phyloP scores from a whole-genome alignment of 108 stramenopile species.

The Nitzschia sp. region DNA sequence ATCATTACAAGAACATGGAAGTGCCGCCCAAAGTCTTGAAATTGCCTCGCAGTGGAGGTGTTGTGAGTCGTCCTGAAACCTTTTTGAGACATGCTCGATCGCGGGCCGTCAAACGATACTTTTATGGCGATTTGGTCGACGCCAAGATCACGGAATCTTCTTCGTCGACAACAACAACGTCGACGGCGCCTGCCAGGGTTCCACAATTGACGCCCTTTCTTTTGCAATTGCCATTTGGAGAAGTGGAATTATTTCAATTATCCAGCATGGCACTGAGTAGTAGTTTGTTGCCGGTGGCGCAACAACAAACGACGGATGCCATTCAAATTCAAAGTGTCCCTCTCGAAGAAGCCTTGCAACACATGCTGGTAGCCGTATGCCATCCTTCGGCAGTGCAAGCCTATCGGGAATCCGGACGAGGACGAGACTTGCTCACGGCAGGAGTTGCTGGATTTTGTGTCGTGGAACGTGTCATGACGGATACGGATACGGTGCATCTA shows the following conservation, averaged over 20 bases:
- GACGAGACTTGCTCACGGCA: constrained; percentile 65
- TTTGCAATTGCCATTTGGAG: constrained; percentile 59
- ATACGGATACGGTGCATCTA: constrained; percentile 70
- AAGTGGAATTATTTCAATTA: constrained; percentile 65
- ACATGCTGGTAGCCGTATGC: constrained; percentile 77
- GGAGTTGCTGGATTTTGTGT: constrained; percentile 85
- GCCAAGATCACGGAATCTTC: constrained; percentile 12
- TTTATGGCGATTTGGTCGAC: constrained; percentile 66
- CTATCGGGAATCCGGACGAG: constrained; percentile 59
- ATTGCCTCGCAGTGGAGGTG: constrained; percentile 82
- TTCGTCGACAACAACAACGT: constrained; percentile 3
- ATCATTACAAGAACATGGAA: constrained; percentile 44
- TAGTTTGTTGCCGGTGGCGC: constrained; percentile 78
- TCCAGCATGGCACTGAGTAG: constrained; percentile 71
- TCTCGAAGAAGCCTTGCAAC: constrained; percentile 54
- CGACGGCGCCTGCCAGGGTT: constrained; percentile 30
- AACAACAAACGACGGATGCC: constrained; percentile 81
- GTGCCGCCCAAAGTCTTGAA: constrained; percentile 76
- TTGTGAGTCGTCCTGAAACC: constrained; percentile 63
- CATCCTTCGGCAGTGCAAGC: constrained; percentile 75
- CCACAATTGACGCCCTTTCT: constrained; percentile 79
- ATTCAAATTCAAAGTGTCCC: constrained; percentile 63
- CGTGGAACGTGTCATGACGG: constrained; percentile 75
- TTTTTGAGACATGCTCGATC: constrained; percentile 67
- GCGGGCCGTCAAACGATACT: constrained; percentile 75